Evolutionary conservation across 345 rosid species (phyloP), one percentile per base, ranked within the genome.

Genomic region (Pugionium cornutum): DNA sequence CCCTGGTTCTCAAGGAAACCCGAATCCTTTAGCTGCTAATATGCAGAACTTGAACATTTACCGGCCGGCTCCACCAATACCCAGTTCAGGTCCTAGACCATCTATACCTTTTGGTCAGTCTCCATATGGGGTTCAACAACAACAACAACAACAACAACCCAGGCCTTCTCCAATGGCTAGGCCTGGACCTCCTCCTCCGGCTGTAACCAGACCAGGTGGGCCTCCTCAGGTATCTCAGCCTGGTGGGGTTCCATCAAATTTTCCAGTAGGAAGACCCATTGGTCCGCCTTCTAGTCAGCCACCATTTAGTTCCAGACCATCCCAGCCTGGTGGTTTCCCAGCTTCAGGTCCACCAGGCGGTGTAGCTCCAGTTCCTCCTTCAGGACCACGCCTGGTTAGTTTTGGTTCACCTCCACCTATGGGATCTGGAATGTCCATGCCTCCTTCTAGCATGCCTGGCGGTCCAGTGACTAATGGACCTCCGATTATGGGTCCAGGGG

Each of bases 21-120:
- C 64, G 0, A 62, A 70, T 2, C 49, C 62, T 9, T n/a, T 89
- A 62, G 65, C 83, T 2, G 83, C 84, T 68, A 81, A 75, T 84
- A 70, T 89, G 75, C 96, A 89, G 40, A 83, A 82, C 72, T 45
- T 89, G 77, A 87, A 79, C 79, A 77, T 89, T 49, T 73, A 80
- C 58, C 72, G 86, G 9, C 73, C 73, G 4, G 70, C 84, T 31
- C 65, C 81, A 69, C 76, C 74, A 0, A 39, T 73, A 73, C 79
- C 85, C 3, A 75, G 69, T 78, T 80, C 84, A 27, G 79, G 64
- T 68, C 83, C 96, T 28, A 79, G 89, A 70, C 83, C 77, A n/a
- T 62, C 84, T 6, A 84, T 87, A 4, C 81, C 72, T 66, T 73
- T 53, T 73, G 62, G 47, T 36, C 76, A 58, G 33, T 68, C 89